Evolutionary conservation across 2,329 filamentous ascomycete genomes (phyloP).

Genomic region (Xylariales sp.): DNA sequence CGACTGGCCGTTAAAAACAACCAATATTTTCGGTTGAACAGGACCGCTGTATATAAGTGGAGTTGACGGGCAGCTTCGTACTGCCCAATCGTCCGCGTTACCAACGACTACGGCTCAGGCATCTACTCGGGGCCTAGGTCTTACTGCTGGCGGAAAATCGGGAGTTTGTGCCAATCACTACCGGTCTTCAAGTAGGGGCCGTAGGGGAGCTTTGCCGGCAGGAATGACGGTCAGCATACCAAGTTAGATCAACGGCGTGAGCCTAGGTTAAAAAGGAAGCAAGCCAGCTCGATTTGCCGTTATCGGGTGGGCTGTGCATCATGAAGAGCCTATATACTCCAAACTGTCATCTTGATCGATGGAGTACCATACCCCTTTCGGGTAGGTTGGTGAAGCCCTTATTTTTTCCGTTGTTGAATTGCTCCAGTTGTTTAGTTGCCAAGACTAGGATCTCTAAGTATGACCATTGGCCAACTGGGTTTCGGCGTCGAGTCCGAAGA

Average conservation of each 20-base stretch:
- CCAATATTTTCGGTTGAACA: not conserved
- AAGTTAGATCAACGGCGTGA: not conserved
- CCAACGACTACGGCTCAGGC: not conserved
- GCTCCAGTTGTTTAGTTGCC: not conserved
- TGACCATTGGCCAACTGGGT: not conserved
- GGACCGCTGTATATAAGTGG: not conserved
- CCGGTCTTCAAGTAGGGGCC: not conserved
- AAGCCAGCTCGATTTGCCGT: not conserved
- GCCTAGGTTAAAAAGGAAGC: not conserved
- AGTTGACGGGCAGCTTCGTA: not conserved
- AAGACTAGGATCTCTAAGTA: not conserved
- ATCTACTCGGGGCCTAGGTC: not conserved
- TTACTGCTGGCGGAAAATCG: not conserved
- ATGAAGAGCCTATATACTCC: not conserved
- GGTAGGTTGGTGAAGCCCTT: not conserved
- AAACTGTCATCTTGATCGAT: not conserved
- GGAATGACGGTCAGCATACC: not conserved
- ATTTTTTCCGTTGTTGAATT: not conserved
- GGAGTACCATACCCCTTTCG: not conserved
- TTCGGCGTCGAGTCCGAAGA: conserved; percentile 1
- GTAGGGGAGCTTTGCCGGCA: not conserved
- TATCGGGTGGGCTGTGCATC: not conserved
- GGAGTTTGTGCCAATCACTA: not conserved
- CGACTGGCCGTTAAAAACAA: not conserved
- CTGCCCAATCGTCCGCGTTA: not conserved